A percentile compares a stretch with the other conserved stretches of the same genome.
phyloP scores from a whole-genome alignment of 208 protist species.

The Acanthamoeba healyi region DNA sequence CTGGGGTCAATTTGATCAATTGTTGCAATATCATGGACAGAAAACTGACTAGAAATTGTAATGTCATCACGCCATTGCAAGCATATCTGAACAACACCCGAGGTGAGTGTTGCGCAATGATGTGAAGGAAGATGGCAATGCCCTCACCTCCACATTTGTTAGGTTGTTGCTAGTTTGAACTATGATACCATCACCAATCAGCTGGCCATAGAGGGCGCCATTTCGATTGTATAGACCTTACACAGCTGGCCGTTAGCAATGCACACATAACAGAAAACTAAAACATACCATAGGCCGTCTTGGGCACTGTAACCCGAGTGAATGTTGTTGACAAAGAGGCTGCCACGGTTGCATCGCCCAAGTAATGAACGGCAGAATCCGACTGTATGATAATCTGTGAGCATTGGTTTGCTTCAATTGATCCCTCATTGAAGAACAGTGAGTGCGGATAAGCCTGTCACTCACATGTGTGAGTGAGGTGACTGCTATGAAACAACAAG shows the following conservation, averaged over 20 bases:
- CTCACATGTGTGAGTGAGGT: no score
- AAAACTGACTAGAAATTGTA: not conserved
- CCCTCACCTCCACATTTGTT: no score
- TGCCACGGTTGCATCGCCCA: not conserved
- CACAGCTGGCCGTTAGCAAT: not conserved
- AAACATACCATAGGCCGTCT: no score
- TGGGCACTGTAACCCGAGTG: not conserved
- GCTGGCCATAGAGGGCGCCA: not conserved
- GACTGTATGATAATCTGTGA: not conserved
- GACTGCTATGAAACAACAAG: no score
- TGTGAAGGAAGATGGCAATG: no score
- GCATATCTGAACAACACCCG: not conserved
- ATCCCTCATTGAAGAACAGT: not conserved
- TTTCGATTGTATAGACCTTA: not conserved
- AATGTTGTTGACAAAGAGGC: not conserved
- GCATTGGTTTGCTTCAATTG: not conserved
- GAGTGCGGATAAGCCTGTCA: not conserved
- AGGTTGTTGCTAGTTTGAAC: not conserved
- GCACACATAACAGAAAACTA: not conserved
- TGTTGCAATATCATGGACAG: not conserved
- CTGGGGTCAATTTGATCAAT: not conserved
- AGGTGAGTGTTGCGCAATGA: not conserved
- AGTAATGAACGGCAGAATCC: not conserved
- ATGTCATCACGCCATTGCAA: not conserved
- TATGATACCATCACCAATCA: not conserved